Percentiles rank a stretch among this genome's conserved stretches.
Conservation (phyloP, 2,329 filamentous ascomycete genomes). For the Ambrosiella cleistominuta region DNA sequence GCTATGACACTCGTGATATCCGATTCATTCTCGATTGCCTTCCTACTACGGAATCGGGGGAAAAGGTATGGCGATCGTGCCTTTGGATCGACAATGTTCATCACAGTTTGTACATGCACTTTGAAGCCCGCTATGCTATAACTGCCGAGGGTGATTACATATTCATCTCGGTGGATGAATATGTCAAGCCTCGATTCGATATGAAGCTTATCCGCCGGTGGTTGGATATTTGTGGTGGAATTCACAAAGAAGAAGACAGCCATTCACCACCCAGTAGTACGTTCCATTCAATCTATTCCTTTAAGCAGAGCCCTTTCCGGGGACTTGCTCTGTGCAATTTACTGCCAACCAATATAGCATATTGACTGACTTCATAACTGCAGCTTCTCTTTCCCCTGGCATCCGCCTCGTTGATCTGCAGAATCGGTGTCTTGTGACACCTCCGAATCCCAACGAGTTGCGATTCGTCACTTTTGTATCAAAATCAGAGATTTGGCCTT, state of each 20-base stretch:
- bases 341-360: too few species aligned
- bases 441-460: neutral
- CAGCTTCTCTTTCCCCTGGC: neutral
- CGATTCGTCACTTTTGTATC: neutral
- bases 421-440: neutral
- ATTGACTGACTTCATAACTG: neutral
- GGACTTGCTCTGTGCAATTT: neutral
- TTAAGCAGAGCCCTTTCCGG: neutral
- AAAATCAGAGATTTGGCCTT: neutral
- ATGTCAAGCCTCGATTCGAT: neutral
- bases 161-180: neutral
- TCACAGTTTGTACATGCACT: neutral
- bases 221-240: neutral
- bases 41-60: neutral
- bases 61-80: neutral
- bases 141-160: neutral
- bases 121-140: neutral
- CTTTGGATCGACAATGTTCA: neutral
- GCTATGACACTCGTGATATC: neutral
- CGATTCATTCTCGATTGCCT: neutral
- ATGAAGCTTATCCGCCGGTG: neutral
- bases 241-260: neutral
- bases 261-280: neutral
- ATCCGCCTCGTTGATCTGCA: neutral
- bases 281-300: neutral